Base-by-base conservation (phyloP, 345 rosid species). In the Eucalyptus grandis region DNA sequence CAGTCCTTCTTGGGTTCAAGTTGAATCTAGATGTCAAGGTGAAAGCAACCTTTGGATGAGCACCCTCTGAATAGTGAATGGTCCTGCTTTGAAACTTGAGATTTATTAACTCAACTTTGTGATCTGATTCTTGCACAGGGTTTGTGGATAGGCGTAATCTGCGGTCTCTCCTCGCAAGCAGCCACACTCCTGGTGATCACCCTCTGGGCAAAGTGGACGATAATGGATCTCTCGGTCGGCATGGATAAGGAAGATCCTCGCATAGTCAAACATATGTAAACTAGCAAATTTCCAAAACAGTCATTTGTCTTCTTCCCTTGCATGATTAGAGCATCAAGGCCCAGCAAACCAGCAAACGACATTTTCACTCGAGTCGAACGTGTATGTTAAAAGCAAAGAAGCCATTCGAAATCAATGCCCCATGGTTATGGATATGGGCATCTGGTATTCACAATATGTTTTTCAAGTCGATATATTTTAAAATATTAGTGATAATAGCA, bases 121-220 rank as follows among this genome's bases (percentile, higher is more conserved):
- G 7, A 14, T 26, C 21, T 62, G 34, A 15, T 43, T 46, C n/a
- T 67, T 86, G 53, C 89, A 34, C 93, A 96, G 99, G 99, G 99
- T 53, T 92, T 97, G 83, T 96, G 97, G 99, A 94, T 93, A n/a
- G 99, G 99, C 77, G 15, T 96, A 86, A 96, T 95, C 49, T 94
- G 98, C 11, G 96, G 97, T 4, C 90, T 96, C 22, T 89, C 90
- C 49, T 91, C 90, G 69, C 97, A 96, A 92, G 86, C 95, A 6
- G 34, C 72, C 88, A 89, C 94, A 5, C 95, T 96, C 14, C 82
- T 93, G 90, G 14, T 96, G 24, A 93, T 96, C 53, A 90, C 94
- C n/a, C 88, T 92, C 43, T 90, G 91, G 72, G 88, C 93, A 27
- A 95, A 92, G 88, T 97, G 99, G 99, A 90, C 46, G 31, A 89